Base-by-base conservation (phyloP, 768 basidiomycete genomes). In the Nidula microcarpa region DNA sequence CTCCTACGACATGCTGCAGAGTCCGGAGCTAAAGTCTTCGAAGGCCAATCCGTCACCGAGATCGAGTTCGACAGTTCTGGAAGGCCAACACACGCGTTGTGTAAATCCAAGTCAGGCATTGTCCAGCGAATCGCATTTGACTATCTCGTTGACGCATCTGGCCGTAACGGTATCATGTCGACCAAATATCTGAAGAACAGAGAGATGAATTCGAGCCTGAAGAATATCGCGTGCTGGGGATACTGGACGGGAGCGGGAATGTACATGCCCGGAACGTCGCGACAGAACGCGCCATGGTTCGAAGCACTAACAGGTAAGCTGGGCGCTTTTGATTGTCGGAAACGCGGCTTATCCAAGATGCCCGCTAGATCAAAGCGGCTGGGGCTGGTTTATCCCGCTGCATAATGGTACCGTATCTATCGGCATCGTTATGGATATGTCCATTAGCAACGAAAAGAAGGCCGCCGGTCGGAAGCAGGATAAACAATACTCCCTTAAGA, bases 351-450 rank as follows among this genome's bases (percentile, higher is more conserved):
- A 43, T 49, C 32, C 51, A 33, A 41, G n/a, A 32, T 23, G 11
- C 17, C 34, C 30, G 34, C 23, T 56, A 79, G 80, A 80, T 44
- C 76, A 80, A 56, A 72, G 73, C 17, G 80, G 80, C 5, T 82
- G 80, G 80, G 73, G 71, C n/a, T 82, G 80, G 81, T 80, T 78
- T 54, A 82, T 82, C 45, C 80, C 80, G 3, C 70, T 82, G 14
- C 69, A 76, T 55, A 70, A 74, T 43, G 75, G 74, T 17, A 68
- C 74, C 5, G 59, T 60, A 1, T 83, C 81, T 10, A 75, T 82
- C 17, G 81, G 81, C 6, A 57, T 82, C 53, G 81, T 82, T 36
- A 74, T 79, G 68, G 68, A 78, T 52, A 68, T 75, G 36, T 63
- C 65, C 0, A 62, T 60, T 47, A 68, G 65, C 49, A 62, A 53